phyloP scores from a whole-genome alignment of 2,329 filamentous ascomycete species.

The Pseudogymnoascus sp. region DNA sequence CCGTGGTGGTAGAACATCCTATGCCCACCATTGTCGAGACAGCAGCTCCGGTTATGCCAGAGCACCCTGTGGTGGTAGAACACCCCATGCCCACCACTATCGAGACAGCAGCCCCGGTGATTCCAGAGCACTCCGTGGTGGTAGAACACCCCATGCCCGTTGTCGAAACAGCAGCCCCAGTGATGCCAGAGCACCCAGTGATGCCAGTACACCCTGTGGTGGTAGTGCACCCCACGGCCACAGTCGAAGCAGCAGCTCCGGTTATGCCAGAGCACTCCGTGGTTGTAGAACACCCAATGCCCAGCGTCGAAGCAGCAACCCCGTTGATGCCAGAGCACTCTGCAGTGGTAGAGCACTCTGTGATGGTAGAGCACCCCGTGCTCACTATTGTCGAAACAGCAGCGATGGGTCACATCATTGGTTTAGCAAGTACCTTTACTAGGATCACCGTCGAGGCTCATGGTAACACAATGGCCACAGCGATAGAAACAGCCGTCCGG shows the following conservation, averaged over 20 bases:
- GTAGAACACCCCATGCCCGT: neutral
- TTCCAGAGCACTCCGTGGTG: too few relatives aligned
- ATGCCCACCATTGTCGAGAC: neutral
- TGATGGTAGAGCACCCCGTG: neutral
- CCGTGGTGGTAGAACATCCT: too few relatives aligned
- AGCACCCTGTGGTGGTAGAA: neutral
- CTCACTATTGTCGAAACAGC: neutral
- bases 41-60: neutral
- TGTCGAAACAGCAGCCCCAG: neutral
- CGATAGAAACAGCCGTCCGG: neutral
- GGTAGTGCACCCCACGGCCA: too few relatives aligned
- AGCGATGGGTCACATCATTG: neutral
- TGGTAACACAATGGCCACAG: neutral
- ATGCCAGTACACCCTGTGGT: too few relatives aligned
- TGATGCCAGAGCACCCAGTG: too few relatives aligned
- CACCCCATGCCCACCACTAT: neutral
- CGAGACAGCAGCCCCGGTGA: too few relatives aligned
- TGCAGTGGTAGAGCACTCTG: too few relatives aligned
- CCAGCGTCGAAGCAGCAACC: too few relatives aligned
- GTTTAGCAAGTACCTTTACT: slow-evolving; percentile 3
- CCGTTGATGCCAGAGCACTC: too few relatives aligned
- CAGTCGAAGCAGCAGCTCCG: neutral
- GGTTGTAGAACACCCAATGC: neutral
- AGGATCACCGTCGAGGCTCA: neutral
- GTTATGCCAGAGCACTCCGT: neutral